A percentile compares a stretch with the other conserved stretches of the same genome.
Conservation (phyloP, 164 flowering plant species). For the Chloranthus sessilifolius region DNA sequence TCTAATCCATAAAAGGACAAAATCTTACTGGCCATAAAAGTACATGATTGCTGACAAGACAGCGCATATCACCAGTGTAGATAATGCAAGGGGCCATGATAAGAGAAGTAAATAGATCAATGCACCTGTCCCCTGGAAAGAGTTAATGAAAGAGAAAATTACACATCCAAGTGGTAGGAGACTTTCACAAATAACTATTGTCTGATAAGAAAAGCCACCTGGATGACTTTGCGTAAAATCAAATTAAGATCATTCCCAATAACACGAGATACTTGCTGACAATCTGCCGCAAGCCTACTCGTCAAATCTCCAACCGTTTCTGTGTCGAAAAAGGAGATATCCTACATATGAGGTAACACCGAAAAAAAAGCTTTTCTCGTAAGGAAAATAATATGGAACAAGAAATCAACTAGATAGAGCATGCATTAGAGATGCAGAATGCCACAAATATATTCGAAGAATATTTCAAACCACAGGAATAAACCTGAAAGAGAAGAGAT, state of each 20-base stretch:
- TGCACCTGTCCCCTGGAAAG: conserved; percentile 71
- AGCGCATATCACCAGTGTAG: conserved; percentile 58
- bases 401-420: no score
- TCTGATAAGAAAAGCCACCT: conserved; percentile 40
- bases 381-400: background rate
- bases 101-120: conserved; percentile 66
- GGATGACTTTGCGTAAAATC: conserved; percentile 73
- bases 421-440: conserved; percentile 4
- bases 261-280: conserved; percentile 94
- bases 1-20: conserved; percentile 4
- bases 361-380: background rate
- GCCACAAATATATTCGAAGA: no score
- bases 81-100: conserved; percentile 86
- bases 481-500: conserved; percentile 77
- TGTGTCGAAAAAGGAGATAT: conserved; percentile 80
- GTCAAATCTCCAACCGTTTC: conserved; percentile 93
- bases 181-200: background rate
- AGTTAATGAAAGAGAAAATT: conserved; percentile 11
- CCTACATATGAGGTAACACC: conserved; percentile 41
- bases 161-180: conserved; percentile 10
- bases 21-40: conserved; percentile 69
- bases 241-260: conserved; percentile 91
- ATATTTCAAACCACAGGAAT: conserved; percentile 8
- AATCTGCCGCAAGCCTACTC: conserved; percentile 94
- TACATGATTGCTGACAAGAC: conserved; percentile 52